Evolutionary conservation across 2,329 filamentous ascomycete genomes (phyloP).

Genomic region (Saccharata proteae): DNA sequence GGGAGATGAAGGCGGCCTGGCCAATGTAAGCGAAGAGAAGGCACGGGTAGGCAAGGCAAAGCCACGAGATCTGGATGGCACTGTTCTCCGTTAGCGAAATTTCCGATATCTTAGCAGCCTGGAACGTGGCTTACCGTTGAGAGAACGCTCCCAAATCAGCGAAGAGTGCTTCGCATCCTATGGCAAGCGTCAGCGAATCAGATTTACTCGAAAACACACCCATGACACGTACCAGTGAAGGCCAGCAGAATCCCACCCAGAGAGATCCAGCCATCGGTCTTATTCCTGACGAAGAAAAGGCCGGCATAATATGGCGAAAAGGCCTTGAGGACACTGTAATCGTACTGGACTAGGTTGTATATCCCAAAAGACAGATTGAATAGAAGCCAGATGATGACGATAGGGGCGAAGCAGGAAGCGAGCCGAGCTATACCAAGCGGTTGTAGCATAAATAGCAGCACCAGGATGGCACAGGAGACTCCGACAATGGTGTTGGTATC

Average conservation of each 20-base stretch:
- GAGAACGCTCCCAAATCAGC: slow-evolving; percentile 68
- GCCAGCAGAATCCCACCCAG: slow-evolving; percentile 61
- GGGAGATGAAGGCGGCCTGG: slow-evolving; percentile 60
- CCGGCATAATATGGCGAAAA: slow-evolving; percentile 48
- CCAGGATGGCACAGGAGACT: slow-evolving; percentile 50
- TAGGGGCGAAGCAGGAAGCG: slow-evolving; percentile 50
- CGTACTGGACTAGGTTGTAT: slow-evolving; percentile 40
- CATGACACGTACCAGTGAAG: slow-evolving; percentile 46
- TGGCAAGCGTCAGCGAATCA: background rate
- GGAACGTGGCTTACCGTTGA: slow-evolving; percentile 18
- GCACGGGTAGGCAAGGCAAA: slow-evolving; percentile 56
- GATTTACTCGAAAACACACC: too few species aligned
- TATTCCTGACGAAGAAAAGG: slow-evolving; percentile 47
- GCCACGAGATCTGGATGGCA: slow-evolving; percentile 63
- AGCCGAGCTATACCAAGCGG: slow-evolving; percentile 52
- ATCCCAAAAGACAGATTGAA: slow-evolving; percentile 53
- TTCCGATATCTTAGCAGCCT: background rate
- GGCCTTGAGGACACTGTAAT: slow-evolving; percentile 38
- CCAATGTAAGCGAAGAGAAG: slow-evolving; percentile 55
- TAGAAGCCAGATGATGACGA: slow-evolving; percentile 54
- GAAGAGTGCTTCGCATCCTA: slow-evolving; percentile 59
- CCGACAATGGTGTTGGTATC: slow-evolving; percentile 46
- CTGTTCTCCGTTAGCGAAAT: slow-evolving; percentile 16
- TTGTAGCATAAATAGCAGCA: slow-evolving; percentile 52
- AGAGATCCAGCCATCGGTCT: slow-evolving; percentile 48